Percentiles rank a stretch among this genome's conserved stretches.
Evolutionary conservation across 2,329 filamentous ascomycete species (phyloP).

Genomic region (Magnaporthales sp.): DNA sequence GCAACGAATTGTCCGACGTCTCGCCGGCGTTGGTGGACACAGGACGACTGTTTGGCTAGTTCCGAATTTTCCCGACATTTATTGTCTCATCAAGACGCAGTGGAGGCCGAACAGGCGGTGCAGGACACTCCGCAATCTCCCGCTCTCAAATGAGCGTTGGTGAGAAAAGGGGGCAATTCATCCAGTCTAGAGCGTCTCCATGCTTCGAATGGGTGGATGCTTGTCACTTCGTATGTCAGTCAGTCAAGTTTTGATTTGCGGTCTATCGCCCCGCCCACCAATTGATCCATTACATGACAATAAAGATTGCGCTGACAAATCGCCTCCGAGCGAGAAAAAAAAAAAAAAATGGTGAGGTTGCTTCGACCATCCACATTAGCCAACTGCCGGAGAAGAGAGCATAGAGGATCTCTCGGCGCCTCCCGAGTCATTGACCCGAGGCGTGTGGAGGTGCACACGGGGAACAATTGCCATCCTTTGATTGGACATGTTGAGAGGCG

Average conservation of each 20-base stretch:
- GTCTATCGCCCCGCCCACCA: neutral
- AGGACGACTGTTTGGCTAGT: neutral
- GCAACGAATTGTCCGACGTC: neutral
- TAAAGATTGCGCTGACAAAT: neutral
- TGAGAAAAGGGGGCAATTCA: neutral
- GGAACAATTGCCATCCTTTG: neutral
- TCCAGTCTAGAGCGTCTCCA: neutral
- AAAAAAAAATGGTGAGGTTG: neutral
- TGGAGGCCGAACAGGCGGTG: neutral
- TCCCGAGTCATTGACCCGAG: neutral
- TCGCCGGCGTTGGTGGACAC: neutral
- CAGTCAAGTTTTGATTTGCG: neutral
- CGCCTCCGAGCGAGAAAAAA: neutral
- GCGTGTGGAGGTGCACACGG: neutral
- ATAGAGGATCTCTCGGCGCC: neutral
- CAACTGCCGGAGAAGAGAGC: neutral
- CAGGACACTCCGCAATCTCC: neutral
- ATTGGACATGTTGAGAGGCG: neutral
- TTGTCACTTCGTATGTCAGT: neutral
- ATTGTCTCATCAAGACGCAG: neutral
- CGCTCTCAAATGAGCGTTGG: neutral
- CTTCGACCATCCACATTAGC: neutral
- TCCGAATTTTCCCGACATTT: neutral
- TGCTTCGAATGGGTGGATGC: neutral
- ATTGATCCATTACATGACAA: neutral